Base-by-base conservation (phyloP, 2,329 filamentous ascomycete genomes). In the Cercospora citrullina region DNA sequence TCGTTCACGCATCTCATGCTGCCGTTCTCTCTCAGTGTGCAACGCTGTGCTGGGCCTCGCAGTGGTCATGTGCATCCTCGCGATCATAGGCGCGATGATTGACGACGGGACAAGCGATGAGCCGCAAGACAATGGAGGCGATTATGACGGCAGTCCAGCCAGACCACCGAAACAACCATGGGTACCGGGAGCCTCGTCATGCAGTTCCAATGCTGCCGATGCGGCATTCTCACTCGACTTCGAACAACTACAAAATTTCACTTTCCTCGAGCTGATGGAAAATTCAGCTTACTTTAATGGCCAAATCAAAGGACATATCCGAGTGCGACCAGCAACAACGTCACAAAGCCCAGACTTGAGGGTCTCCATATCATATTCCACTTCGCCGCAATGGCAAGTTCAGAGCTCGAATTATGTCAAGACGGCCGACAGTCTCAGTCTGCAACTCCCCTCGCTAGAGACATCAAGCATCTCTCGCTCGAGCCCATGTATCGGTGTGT, bases 241-340 rank as follows among this genome's bases (percentile, higher is more conserved):
- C 33, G 23, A 48, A 0, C 14, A 69, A 8, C 33, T 64, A 10
- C 53, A 61, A 12, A 70, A 73, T 45, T 77, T 77, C 66, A 68
- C 69, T 5, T 69, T 77, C 60, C 45, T 71, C 3, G 76, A 78
- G 61, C 55, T 72, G 5, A 72, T 77, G 26, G 71, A 74, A n/a
- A 60, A 65, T n/a, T 68, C 69, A 28, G 66, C 64, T 6, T 64
- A 62, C 31, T 63, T 74, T 12, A 53, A 68, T 9, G 67, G 69
- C n/a, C 57, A 75, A 18, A 75, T 82, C 16, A 72, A 73, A 21
- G 81, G 81, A n/a, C 79, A 74, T 68, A 74, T 82, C 21, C 76
- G 76, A 53, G 72, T 83, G 36, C 71, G 75, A n/a, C 72, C 75
- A 45, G 80, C 78, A 8, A 75, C 75, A 16, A 64, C 72, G 0